phyloP scores from a whole-genome alignment of 1,284 basidiomycete species.

The Coriolopsis trogii region DNA sequence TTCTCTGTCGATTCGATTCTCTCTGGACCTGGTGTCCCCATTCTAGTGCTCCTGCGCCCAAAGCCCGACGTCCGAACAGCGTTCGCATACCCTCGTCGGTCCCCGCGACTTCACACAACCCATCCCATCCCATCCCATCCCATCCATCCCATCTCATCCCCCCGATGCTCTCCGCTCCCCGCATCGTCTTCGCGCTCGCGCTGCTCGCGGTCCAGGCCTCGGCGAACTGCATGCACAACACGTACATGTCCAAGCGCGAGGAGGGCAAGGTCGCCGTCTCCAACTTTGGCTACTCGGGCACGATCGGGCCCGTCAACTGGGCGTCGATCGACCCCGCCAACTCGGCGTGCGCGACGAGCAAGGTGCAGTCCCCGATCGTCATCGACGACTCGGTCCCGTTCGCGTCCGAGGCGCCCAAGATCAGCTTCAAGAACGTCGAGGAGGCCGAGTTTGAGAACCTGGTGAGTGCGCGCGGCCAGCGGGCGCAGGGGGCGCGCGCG shows the following conservation, averaged over 20 bases:
- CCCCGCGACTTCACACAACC: no score
- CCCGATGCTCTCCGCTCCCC: neutral
- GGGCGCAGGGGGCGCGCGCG: no score
- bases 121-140: no score
- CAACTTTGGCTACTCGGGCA: constrained; percentile 5
- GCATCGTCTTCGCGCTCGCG: neutral
- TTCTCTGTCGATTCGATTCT: no score
- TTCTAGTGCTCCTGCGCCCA: no score
- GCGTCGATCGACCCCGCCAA: neutral
- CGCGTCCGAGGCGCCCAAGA: constrained; percentile 1
- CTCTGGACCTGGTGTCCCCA: no score
- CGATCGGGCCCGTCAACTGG: neutral
- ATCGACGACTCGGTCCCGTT: neutral
- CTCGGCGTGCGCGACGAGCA: constrained; percentile 1
- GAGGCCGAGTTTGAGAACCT: constrained; percentile 4
- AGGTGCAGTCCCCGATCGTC: constrained; percentile 2
- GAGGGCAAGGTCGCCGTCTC: constrained; percentile 1
- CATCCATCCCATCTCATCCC: no score
- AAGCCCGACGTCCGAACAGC: no score
- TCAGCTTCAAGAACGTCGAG: constrained; percentile 4
- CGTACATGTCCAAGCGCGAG: neutral
- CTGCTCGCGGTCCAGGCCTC: neutral
- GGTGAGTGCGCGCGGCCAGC: no score
- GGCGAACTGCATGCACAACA: constrained; percentile 1
- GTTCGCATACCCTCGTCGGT: no score